Evolutionary conservation across 1,139 yeast species (phyloP).

Genomic region (Komagataea norvegica): DNA sequence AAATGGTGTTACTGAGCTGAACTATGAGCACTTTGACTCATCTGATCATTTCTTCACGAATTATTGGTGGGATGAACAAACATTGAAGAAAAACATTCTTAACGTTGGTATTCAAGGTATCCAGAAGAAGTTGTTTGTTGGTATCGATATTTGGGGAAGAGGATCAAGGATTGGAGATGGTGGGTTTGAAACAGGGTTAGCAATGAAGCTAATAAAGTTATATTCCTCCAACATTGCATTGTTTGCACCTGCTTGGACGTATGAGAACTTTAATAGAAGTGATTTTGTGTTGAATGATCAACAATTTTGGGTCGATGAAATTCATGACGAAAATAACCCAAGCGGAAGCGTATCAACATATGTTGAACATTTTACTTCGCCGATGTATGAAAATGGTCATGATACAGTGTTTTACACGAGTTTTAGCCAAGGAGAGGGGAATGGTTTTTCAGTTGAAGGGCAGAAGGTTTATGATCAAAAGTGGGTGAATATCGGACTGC

Average conservation of each 20-base stretch:
- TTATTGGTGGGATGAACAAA: constrained; percentile 37
- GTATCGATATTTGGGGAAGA: constrained; percentile 40
- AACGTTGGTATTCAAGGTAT: constrained; percentile 34
- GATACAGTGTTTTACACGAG: constrained; percentile 32
- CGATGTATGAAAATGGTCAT: constrained; percentile 14
- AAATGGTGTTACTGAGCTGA: constrained; percentile 34
- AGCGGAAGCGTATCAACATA: constrained; percentile 23
- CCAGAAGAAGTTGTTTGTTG: constrained; percentile 31
- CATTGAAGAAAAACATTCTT: constrained; percentile 29
- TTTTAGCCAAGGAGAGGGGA: constrained; percentile 35
- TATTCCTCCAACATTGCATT: constrained; percentile 33
- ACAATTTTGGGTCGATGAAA: constrained; percentile 33
- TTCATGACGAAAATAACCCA: constrained; percentile 13
- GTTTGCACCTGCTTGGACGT: constrained; percentile 42
- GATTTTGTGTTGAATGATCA: constrained; percentile 32
- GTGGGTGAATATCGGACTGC: constrained; percentile 35
- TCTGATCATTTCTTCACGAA: constrained; percentile 35
- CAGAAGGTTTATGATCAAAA: constrained; percentile 21
- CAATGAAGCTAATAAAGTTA: constrained; percentile 28
- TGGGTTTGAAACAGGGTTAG: constrained; percentile 34
- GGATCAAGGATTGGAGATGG: constrained; percentile 35
- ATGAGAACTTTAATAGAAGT: constrained; percentile 27
- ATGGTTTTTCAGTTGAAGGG: constrained; percentile 28
- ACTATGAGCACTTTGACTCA: constrained; percentile 30
- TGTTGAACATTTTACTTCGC: constrained; percentile 16